Conservation (phyloP, 2,329 filamentous ascomycete genomes). For the Aspergillus hortae region DNA sequence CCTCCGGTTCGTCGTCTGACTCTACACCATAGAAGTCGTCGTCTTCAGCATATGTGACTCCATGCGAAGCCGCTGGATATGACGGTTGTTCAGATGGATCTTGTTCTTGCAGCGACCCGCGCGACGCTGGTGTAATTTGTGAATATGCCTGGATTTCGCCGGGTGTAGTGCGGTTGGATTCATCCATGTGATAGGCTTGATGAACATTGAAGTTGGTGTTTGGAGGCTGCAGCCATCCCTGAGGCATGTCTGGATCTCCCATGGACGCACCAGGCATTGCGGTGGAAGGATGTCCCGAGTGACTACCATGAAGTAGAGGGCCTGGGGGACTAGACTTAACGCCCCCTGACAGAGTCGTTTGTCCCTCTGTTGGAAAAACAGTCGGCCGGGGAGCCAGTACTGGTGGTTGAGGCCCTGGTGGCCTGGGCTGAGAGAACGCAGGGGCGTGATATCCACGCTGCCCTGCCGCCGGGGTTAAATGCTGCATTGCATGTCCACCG, state of each 20-base stretch:
- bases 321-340: neutral
- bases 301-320: neutral
- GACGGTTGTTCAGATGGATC: conserved; percentile 2
- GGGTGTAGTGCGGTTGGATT: neutral
- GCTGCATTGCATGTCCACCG: conserved; percentile 13
- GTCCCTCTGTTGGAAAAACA: conserved; percentile 9
- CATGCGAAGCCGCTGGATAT: conserved; percentile 15
- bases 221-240: neutral
- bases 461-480: conserved; percentile 10
- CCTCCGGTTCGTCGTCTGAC: conserved; percentile 56
- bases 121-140: neutral
- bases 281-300: neutral
- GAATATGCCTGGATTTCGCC: neutral
- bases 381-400: conserved; percentile 32
- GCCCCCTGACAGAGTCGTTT: conserved; percentile 8
- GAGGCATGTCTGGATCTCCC: neutral
- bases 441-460: conserved; percentile 19
- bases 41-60: conserved; percentile 45
- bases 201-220: neutral
- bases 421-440: conserved; percentile 23
- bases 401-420: conserved; percentile 30
- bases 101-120: neutral
- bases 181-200: neutral
- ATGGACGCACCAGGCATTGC: neutral
- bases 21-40: conserved; percentile 62